Evolutionary conservation across 2,329 filamentous ascomycete species (phyloP).

Genomic region (Immersiporthe knoxdaviesiana): DNA sequence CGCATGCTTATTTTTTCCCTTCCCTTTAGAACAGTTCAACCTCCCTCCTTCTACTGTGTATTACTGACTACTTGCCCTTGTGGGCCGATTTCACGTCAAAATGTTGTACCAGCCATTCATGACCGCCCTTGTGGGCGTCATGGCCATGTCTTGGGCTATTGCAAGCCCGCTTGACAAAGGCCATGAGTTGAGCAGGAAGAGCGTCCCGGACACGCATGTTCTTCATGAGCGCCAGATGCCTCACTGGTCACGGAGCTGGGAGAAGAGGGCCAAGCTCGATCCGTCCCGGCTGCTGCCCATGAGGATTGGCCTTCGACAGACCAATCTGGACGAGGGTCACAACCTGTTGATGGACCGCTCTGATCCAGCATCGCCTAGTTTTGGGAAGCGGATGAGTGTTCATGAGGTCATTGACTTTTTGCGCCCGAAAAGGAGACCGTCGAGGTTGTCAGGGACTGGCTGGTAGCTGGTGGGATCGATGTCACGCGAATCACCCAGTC

Average conservation of each 20-base stretch:
- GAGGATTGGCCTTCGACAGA: conserved; percentile 37
- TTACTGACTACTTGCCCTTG: background rate
- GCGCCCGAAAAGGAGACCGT: conserved; percentile 38
- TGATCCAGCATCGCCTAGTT: conserved; percentile 37
- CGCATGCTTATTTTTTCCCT: background rate
- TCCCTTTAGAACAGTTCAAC: background rate
- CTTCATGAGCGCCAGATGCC: conserved; percentile 40
- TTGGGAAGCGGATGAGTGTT: conserved; percentile 42
- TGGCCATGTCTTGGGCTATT: conserved; percentile 6
- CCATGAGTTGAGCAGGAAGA: conserved; percentile 2
- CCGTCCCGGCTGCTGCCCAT: conserved; percentile 34
- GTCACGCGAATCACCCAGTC: conserved; percentile 31
- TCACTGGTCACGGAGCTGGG: conserved; percentile 35
- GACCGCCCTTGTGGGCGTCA: conserved; percentile 11
- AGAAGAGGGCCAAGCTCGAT: conserved; percentile 34
- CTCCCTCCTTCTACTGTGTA: background rate
- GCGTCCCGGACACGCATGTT: conserved; percentile 33
- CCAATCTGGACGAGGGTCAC: conserved; percentile 38
- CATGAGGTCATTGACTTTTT: conserved; percentile 42
- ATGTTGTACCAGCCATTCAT: conserved; percentile 10
- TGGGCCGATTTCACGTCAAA: background rate
- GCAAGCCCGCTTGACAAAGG: conserved; percentile 18
- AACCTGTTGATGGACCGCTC: conserved; percentile 38
- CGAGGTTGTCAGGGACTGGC: conserved; percentile 34
- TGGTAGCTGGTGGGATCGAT: conserved; percentile 26